Percentiles rank a stretch among this genome's conserved stretches.
Evolutionary conservation across 176 grass and related monocot species (phyloP).

Genomic region (Pontederia crassipes): DNA sequence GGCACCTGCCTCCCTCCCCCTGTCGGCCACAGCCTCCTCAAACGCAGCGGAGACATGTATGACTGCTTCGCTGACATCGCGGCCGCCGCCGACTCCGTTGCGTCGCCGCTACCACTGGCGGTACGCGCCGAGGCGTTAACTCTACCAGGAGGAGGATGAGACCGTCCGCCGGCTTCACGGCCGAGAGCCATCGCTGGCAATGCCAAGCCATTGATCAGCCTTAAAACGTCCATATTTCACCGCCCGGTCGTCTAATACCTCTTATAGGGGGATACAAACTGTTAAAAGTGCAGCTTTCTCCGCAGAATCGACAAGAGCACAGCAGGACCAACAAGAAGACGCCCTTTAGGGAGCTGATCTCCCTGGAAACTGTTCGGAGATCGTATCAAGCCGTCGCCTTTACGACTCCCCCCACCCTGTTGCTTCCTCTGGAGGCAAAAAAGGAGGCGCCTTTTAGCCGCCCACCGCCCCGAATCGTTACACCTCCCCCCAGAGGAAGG

Average conservation of each 20-base stretch:
- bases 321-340: too few species aligned
- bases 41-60: conserved; percentile 7
- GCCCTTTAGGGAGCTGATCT: too few species aligned
- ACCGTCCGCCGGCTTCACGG: conserved; percentile 10
- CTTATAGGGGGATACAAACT: background rate
- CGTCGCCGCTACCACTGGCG: conserved; percentile 1
- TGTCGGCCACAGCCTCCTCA: conserved; percentile 28
- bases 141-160: conserved; percentile 1
- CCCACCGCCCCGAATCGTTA: too few species aligned
- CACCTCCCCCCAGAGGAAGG: too few species aligned
- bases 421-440: too few species aligned
- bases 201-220: conserved; percentile 34
- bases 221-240: conserved; percentile 44
- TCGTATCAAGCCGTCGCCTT: too few species aligned
- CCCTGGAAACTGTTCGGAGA: too few species aligned
- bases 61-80: conserved; percentile 1
- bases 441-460: too few species aligned
- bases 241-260: background rate
- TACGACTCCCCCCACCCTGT: too few species aligned
- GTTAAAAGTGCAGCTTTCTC: too few species aligned
- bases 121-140: conserved; percentile 19
- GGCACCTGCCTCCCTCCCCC: conserved; percentile 5
- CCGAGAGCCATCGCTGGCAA: conserved; percentile 14
- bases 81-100: conserved; percentile 1
- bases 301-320: too few species aligned